These are phyloP conservation scores for Boletellus ananas DNA, from an alignment of 768 basidiomycete genomes.

Conservation along the genomic window DNA sequence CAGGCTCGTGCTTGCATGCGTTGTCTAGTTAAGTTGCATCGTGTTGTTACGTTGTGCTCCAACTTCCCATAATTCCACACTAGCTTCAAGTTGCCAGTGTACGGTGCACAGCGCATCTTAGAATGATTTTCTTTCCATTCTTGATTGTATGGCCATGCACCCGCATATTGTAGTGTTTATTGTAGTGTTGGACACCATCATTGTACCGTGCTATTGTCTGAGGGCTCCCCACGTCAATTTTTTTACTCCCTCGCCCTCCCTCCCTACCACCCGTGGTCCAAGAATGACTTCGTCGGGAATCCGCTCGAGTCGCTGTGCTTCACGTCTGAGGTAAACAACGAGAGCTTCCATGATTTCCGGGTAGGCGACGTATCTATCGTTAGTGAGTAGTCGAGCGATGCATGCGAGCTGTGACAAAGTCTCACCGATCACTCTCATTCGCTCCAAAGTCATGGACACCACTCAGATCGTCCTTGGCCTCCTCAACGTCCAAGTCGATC, in stretches of 20 bases:
- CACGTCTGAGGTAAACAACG: slow-evolving; percentile 66
- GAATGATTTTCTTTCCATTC: no score
- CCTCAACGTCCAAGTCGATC: slow-evolving; percentile 55
- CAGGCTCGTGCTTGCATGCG: no score
- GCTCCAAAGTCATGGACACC: slow-evolving; percentile 70
- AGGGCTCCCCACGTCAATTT: slow-evolving; percentile 27
- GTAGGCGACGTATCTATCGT: slow-evolving; percentile 67
- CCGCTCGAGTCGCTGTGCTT: slow-evolving; percentile 63
- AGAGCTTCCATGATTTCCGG: slow-evolving; percentile 71
- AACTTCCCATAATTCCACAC: no score
- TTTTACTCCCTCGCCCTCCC: slow-evolving; percentile 31
- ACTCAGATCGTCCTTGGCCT: slow-evolving; percentile 59
- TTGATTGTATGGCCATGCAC: slow-evolving; percentile 26
- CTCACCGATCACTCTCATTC: slow-evolving; percentile 39
- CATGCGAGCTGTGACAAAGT: not conserved
- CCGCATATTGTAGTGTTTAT: slow-evolving; percentile 40
- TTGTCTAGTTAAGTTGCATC: no score
- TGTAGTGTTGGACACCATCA: not conserved
- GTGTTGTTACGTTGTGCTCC: no score
- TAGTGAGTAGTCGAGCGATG: not conserved
- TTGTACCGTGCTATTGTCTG: no score
- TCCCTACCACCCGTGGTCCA: slow-evolving; percentile 31
- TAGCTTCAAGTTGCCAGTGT: no score
- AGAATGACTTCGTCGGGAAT: slow-evolving; percentile 41
- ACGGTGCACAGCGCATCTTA: no score